These are phyloP conservation scores for Hirschfeldia incana DNA, from an alignment of 345 rosid species.

Conservation along the genomic window DNA sequence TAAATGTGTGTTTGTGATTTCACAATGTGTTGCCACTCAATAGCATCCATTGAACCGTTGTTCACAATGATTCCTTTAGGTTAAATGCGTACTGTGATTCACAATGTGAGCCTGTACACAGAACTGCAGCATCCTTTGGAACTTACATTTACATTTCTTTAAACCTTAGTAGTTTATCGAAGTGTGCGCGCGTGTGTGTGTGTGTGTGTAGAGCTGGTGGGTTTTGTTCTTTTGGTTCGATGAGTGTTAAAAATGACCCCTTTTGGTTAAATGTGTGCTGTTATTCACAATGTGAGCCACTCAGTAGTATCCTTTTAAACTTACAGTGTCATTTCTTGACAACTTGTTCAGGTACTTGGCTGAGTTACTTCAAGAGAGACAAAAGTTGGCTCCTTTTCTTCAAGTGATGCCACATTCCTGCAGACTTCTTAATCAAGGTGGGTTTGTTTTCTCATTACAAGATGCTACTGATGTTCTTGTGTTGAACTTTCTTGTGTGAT, in stretches of 20 bases:
- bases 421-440: conserved; percentile 86
- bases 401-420: conserved; percentile 69
- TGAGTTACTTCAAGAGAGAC: conserved; percentile 85
- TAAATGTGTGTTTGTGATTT: too few relatives aligned
- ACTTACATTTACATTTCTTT: not conserved
- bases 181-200: not conserved
- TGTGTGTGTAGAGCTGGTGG: not conserved
- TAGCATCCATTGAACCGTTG: too few relatives aligned
- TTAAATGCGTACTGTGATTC: not conserved
- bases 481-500: not conserved
- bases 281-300: not conserved
- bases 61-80: not conserved
- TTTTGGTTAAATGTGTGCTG: not conserved
- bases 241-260: not conserved
- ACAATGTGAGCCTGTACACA: not conserved
- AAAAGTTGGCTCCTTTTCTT: conserved; percentile 71
- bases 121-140: not conserved
- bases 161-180: not conserved
- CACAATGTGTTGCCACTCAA: too few relatives aligned
- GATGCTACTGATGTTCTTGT: not conserved
- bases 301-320: not conserved
- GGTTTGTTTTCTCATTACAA: not conserved
- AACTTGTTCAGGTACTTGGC: conserved; percentile 65
- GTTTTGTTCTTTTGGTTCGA: not conserved
- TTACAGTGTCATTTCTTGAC: not conserved